Base-by-base conservation (phyloP, 306 rosid genomes). In the Nissolia schottii region DNA sequence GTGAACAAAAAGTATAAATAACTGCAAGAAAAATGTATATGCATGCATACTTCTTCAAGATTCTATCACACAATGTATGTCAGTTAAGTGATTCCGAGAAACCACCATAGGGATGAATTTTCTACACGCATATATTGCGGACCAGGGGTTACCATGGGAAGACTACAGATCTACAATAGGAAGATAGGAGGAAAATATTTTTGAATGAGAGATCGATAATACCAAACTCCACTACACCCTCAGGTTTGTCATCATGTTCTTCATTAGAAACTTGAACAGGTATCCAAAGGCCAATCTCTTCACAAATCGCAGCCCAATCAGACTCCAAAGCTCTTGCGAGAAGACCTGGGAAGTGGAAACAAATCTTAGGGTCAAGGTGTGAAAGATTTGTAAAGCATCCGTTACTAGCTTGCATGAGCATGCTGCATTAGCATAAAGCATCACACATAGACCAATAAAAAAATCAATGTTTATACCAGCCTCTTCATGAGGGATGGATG, bases 201-300 rank as follows among this genome's bases (percentile, higher is more conserved):
- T 53, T 51, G 25, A 64, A 37, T 18, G 2, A 64, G 48, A 46
- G 64, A 35, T 15, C 25, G 59, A 48, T 49, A 74, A 40, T 89
- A 92, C 97, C 96, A 27, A 86, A 41, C 54, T 86, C 91, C 8
- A 77, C 88, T 59, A 34, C 83, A 20, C 85, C 93, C 56, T 84
- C 91, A 45, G 91, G 96, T 79, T 84, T 87, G 80, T 89, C 93
- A 48, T 87, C 84, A 55, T 85, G 93, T 70, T 84, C 90, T n/a
- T 37, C 75, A 67, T 85, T 79, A 49, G 14, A 15, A 59, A 87
- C 64, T 75, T 87, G 88, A 77, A 77, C 46, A 43, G 96, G 96
- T 71, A 92, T 79, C 93, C 91, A 92, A 29, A 92, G 90, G 76
- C 97, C 97, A 70, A 92, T 77, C 41, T 83, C 92, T 85, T 92